Percentiles rank a stretch among this genome's conserved stretches.
These are phyloP conservation scores for Xylaria sp. DNA, from an alignment of 2,329 filamentous ascomycete genomes.

Conservation along the genomic window DNA sequence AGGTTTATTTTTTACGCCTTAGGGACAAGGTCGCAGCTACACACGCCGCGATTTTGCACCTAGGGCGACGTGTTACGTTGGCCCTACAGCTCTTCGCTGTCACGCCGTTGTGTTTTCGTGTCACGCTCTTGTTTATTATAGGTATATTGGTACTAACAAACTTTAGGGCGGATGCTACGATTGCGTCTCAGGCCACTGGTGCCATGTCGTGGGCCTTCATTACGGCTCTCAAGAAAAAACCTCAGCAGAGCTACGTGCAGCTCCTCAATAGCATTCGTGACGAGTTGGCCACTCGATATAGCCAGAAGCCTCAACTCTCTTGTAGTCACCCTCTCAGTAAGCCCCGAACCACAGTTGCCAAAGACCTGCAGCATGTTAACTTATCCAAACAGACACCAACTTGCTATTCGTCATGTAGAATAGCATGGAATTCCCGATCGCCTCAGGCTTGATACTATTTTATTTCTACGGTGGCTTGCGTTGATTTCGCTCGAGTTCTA, in stretches of 20 bases:
- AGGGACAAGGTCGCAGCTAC: constrained; percentile 53
- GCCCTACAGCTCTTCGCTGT: constrained; percentile 21
- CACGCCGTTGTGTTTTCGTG: not conserved
- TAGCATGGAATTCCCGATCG: constrained; percentile 3
- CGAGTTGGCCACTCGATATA: constrained; percentile 85
- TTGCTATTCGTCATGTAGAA: constrained; percentile 73
- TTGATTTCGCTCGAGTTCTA: constrained; percentile 22
- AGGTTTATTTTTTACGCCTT: constrained; percentile 50
- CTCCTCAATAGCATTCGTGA: constrained; percentile 95
- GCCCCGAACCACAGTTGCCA: constrained; percentile 47
- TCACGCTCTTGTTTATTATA: not conserved
- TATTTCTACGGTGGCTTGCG: constrained; percentile 26
- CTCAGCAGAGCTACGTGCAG: constrained; percentile 95
- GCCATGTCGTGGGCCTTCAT: constrained; percentile 99
- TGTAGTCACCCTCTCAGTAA: constrained; percentile 95
- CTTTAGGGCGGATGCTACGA: constrained; percentile 83
- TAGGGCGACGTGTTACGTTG: constrained; percentile 61
- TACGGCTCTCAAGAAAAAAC: constrained; percentile 87
- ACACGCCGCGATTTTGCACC: constrained; percentile 53
- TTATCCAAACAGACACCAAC: constrained; percentile 64
- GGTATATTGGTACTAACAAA: constrained; percentile 9
- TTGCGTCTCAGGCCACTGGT: constrained; percentile 87
- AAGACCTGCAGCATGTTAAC: constrained; percentile 27
- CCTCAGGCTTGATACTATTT: constrained; percentile 6
- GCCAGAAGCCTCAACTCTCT: constrained; percentile 94